Evolutionary conservation across 2,329 filamentous ascomycete genomes (phyloP), one percentile per base, ranked within the genome.

Genomic region (Trichoderma citrinoviride): DNA sequence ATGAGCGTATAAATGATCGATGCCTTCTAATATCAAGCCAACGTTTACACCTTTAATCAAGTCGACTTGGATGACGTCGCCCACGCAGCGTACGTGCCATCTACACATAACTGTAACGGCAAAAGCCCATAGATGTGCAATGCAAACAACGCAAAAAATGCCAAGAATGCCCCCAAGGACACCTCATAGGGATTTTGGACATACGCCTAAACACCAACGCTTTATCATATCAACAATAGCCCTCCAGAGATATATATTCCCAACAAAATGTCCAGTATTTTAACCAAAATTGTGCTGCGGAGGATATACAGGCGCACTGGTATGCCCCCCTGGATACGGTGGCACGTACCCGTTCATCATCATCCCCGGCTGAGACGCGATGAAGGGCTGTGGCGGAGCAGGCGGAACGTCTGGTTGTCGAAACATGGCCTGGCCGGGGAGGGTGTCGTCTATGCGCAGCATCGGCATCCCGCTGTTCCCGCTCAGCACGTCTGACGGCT

Each of bases 281-380:
- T 10, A 65, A n/a, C 8, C 23, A 33, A 66, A 69, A 21, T 61
- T 50, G 25, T 67, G 27, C 23, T 69, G 64, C 12, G 67, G 69
- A 43, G 67, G 65, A 61, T 68, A 71, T 29, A 46, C 54, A 7
- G 50, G 40, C 10, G 66, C 41, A 23, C 66, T 65, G n/a, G 55
- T 53, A 25, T 66, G 69, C 19, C 56, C 65, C n/a, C 68, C 64
- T 33, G 66, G 54, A 27, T 71, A 71, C 40, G 70, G 56, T 10
- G 65, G 54, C 7, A 46, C 19, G 25, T 71, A 72, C 7, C 66
- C 68, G 37, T 69, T 65, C 57, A 71, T 66, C 41, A 68, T 71
- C 7, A 70, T 67, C 27, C 68, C 70, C 14, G 69, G 68, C 37
- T 71, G 70, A 10, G 67, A 60, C 50, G 68, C 68, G 10, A 71